Evolutionary conservation across 805 yeast species (phyloP).

Genomic region (Jamesozyma jinghongensis): DNA sequence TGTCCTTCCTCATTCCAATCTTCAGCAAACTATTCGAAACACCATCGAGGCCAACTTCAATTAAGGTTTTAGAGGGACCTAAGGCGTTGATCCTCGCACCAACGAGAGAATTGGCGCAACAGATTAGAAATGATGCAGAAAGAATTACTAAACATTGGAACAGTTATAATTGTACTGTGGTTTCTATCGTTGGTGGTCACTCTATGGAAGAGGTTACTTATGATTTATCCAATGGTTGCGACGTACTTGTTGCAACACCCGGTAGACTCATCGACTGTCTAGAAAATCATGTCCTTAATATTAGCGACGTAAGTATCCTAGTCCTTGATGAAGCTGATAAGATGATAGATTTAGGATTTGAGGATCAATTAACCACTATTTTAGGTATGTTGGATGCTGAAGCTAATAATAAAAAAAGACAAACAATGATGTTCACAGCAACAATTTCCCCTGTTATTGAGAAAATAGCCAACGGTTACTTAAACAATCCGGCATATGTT

Average conservation of each 20-base stretch:
- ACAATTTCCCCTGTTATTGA: constrained; percentile 77
- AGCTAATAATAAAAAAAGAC: constrained; percentile 32
- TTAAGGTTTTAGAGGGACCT: constrained; percentile 51
- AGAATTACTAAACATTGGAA: constrained; percentile 37
- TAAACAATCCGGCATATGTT: constrained; percentile 52
- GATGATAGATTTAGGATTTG: constrained; percentile 94
- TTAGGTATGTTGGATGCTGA: constrained; percentile 30
- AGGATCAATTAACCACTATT: constrained; percentile 60
- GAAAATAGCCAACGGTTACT: constrained; percentile 51
- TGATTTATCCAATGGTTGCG: constrained; percentile 53
- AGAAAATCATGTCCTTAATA: constrained; percentile 52
- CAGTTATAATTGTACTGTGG: constrained; percentile 29
- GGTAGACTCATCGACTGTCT: constrained; percentile 81
- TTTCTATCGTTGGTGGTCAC: constrained; percentile 84
- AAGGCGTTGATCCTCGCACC: constrained; percentile 77
- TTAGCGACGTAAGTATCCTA: constrained; percentile 55
- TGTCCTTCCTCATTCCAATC: constrained; percentile 72
- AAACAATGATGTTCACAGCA: constrained; percentile 90
- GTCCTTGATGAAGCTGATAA: constrained; percentile 92
- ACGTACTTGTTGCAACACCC: constrained; percentile 86
- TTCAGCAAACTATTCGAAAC: constrained; percentile 43
- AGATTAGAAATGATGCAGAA: constrained; percentile 59
- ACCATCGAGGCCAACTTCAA: constrained; percentile 38
- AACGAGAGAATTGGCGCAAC: constrained; percentile 88
- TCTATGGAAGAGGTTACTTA: constrained; percentile 63